Percentiles rank a stretch among this genome's conserved stretches.
phyloP scores from a whole-genome alignment of 2,329 filamentous ascomycete genomes.

The Sphaerostilbella broomeana region DNA sequence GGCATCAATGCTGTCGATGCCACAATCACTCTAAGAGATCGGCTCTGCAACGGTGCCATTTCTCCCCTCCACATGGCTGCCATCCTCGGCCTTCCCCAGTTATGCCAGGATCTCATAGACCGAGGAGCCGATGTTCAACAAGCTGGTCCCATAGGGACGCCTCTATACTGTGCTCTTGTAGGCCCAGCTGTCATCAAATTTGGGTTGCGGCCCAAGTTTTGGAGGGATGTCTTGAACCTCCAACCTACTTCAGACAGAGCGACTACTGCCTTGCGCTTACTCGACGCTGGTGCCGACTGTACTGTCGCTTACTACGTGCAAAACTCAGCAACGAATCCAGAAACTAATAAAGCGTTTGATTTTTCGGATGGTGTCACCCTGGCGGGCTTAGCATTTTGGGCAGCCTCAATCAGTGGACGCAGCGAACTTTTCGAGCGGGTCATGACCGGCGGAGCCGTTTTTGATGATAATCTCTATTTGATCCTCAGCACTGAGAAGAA shows the following conservation, averaged over 20 bases:
- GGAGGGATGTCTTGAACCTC: constrained; percentile 16
- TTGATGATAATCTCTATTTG: no score
- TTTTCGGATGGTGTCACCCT: no score
- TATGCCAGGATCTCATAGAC: constrained; percentile 23
- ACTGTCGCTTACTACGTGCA: no score
- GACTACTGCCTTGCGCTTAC: constrained; percentile 19
- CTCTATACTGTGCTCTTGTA: constrained; percentile 30
- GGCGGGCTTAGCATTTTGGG: no score
- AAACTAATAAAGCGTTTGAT: neutral
- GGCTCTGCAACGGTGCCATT: constrained; percentile 22
- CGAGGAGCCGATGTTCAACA: constrained; percentile 18
- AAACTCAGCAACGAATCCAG: no score
- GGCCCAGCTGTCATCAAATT: constrained; percentile 23
- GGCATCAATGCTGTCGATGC: constrained; percentile 14
- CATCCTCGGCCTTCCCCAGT: constrained; percentile 24
- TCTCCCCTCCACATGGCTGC: constrained; percentile 30
- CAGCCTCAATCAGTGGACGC: no score
- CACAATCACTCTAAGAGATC: constrained; percentile 25
- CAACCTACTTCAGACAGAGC: constrained; percentile 14
- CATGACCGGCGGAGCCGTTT: no score
- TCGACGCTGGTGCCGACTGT: constrained; percentile 19
- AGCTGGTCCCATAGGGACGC: constrained; percentile 22
- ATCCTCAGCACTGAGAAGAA: no score
- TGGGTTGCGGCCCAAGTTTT: constrained; percentile 18
- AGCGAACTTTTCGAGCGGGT: no score